phyloP scores from a whole-genome alignment of 2,329 filamentous ascomycete species.

The Plenodomus tracheiphilus region DNA sequence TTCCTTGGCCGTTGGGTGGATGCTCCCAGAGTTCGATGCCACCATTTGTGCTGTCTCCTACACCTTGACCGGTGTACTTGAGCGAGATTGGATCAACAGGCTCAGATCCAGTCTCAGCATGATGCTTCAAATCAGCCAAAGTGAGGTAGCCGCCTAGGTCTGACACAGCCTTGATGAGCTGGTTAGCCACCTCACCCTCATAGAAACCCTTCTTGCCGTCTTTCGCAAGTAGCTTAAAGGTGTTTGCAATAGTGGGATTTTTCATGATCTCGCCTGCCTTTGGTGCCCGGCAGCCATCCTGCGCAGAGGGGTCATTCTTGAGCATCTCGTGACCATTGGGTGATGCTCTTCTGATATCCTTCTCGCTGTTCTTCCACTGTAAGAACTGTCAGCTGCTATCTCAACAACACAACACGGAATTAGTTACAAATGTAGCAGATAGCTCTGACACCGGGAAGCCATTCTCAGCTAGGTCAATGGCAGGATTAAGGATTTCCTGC shows the following conservation, averaged over 20 bases:
- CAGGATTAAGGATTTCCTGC: slow-evolving; percentile 77
- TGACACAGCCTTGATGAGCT: slow-evolving; percentile 75
- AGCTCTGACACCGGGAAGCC: slow-evolving; percentile 90
- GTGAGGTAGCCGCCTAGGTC: slow-evolving; percentile 77
- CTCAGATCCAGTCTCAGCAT: slow-evolving; percentile 73
- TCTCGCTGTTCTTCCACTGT: slow-evolving; percentile 73
- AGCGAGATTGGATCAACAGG: slow-evolving; percentile 84
- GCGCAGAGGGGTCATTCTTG: slow-evolving; percentile 70
- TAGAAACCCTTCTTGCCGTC: slow-evolving; percentile 93
- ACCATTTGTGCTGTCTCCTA: slow-evolving; percentile 53
- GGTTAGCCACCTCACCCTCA: slow-evolving; percentile 77
- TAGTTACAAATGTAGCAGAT: slow-evolving; percentile 67
- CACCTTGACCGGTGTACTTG: slow-evolving; percentile 70
- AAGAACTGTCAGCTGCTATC: slow-evolving; percentile 6
- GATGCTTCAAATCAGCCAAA: slow-evolving; percentile 77
- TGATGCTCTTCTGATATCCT: slow-evolving; percentile 69
- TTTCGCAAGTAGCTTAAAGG: slow-evolving; percentile 76
- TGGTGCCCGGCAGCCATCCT: slow-evolving; percentile 74
- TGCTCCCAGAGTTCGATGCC: slow-evolving; percentile 92
- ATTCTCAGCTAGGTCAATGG: slow-evolving; percentile 81
- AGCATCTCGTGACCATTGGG: slow-evolving; percentile 88
- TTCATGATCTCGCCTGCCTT: slow-evolving; percentile 83
- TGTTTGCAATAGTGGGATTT: slow-evolving; percentile 78
- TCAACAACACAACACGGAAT: not conserved
- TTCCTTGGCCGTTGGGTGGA: slow-evolving; percentile 93